Base-by-base conservation (phyloP, 768 basidiomycete species). In the Xerocomellus dryophilus region DNA sequence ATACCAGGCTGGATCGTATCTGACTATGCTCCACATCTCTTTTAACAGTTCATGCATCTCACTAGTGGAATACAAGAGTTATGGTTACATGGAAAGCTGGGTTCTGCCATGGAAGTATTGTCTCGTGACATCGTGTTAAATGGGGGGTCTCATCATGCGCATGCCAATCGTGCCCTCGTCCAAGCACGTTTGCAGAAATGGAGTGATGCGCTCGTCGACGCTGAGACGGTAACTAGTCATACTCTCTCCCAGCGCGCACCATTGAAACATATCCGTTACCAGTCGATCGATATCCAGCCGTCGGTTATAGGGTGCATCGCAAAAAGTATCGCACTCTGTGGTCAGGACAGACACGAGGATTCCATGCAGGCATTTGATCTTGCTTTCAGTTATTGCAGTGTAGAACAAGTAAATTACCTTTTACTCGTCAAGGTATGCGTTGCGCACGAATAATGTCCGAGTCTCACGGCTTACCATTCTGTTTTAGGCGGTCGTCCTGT, bases 281-380 rank as follows among this genome's bases (percentile, higher is more conserved):
- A 61, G 60, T 62, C 60, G 20, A 29, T 61, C 6, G 23, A 36
- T 31, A 15, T 48, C 17, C 60, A 53, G 1, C 43, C 51, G 1
- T 62, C 60, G 3, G 53, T 54, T 23, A 50, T 62, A 36, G 61
- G 61, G 23, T 59, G 21, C 32, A 62, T 62, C 7, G 57, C 56
- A 1, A 62, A 47, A 43, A 59, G 57, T 39, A 8, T 59, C 4
- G 61, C 57, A 17, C 47, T 62, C 9, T 14, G 46, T 36, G 56
- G 57, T 29, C 61, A 53, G 17, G 47, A 38, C 7, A 47, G 21
- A 50, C 47, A 59, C 3, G 61, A 54, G 27, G 50, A 62, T 38
- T 50, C 56, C 1, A 59, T 62, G 50, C 56, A 59, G 20, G 61
- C 53, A 7, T 59, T 62, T 41, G 61, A 62, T 31, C 50, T 62